Evolutionary conservation across 2,329 filamentous ascomycete species (phyloP), one percentile per base, ranked within the genome.

Genomic region (Bipolaris oryzae): DNA sequence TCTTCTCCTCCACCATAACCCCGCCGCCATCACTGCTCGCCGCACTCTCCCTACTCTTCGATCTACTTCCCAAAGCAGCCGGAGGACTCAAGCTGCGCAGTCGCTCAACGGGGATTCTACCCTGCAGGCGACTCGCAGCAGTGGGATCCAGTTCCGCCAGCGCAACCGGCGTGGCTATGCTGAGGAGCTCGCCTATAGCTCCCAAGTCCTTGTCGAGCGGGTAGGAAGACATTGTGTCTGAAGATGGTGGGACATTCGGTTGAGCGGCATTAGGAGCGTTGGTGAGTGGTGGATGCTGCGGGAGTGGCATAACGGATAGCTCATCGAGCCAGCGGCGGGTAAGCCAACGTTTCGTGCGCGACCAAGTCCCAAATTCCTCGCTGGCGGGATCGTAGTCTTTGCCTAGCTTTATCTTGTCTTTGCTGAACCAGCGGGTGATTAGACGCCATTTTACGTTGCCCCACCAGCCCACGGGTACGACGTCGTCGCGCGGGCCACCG

Each of bases 391-490:
- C 67, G 11, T 74, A 69, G 23, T 53, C 63, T 43, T 64, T 71
- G 10, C 71, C 70, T 16, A 62, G 63, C 43, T 77, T 79, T 2
- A 79, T 80, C 50, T 71, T 77, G 21, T 77, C 75, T 1, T 72
- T 73, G 28, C 71, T 67, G 60, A 81, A 81, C 81, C 82, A 84
- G 3, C 62, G 62, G 4, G 71, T 76, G 6, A 84, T 70, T 1
- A 84, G 63, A 3, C 71, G 68, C 82, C 82, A 84, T 64, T 82
- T 83, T 1, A 81, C 21, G 2, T 68, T 69, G 2, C 72, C 74
- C 45, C 75, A 64, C 48, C 73, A 63, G 2, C 77, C 77, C 0
- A 74, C 62, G 0, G 81, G 80, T 9, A 75, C 66, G 21, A 83
- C 64, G 31, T 75, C 72, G 0, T 74, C 60, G 3, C 76, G 70